These are phyloP conservation scores for Pachyrhizus erosus DNA, from an alignment of 306 rosid genomes.

Conservation along the genomic window DNA sequence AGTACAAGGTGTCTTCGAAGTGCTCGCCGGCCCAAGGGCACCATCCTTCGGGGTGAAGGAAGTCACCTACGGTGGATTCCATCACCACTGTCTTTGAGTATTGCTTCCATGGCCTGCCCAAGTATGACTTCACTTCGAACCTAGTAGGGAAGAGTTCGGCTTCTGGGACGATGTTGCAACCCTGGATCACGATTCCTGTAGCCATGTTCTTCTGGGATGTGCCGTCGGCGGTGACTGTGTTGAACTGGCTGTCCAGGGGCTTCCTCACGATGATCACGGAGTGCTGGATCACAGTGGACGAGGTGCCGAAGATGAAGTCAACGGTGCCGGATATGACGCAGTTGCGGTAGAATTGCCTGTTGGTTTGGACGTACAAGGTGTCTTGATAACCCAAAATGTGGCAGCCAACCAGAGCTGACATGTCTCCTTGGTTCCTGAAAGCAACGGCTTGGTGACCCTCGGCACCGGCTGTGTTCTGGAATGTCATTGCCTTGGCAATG, in stretches of 20 bases:
- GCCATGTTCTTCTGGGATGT: not conserved
- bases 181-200: constrained; percentile 63
- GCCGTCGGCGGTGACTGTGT: constrained; percentile 67
- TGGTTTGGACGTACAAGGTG: constrained; percentile 58
- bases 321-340: constrained; percentile 73
- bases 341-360: constrained; percentile 75
- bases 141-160: constrained; percentile 38
- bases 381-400: constrained; percentile 69
- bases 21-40: constrained; percentile 43
- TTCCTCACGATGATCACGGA: constrained; percentile 56
- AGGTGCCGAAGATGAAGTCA: constrained; percentile 73
- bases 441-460: constrained; percentile 77
- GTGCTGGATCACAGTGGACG: constrained; percentile 59
- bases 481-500: constrained; percentile 60
- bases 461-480: constrained; percentile 76
- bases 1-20: constrained; percentile 43
- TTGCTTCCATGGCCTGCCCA: constrained; percentile 77
- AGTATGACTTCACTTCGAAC: constrained; percentile 47
- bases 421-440: constrained; percentile 57
- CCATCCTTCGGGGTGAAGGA: constrained; percentile 57
- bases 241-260: constrained; percentile 51
- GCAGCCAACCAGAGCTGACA: constrained; percentile 57
- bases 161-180: constrained; percentile 63
- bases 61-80: constrained; percentile 63
- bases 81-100: constrained; percentile 58